phyloP scores from a whole-genome alignment of 495 filamentous ascomycete genomes.

The Trichocladium uniseriatum region DNA sequence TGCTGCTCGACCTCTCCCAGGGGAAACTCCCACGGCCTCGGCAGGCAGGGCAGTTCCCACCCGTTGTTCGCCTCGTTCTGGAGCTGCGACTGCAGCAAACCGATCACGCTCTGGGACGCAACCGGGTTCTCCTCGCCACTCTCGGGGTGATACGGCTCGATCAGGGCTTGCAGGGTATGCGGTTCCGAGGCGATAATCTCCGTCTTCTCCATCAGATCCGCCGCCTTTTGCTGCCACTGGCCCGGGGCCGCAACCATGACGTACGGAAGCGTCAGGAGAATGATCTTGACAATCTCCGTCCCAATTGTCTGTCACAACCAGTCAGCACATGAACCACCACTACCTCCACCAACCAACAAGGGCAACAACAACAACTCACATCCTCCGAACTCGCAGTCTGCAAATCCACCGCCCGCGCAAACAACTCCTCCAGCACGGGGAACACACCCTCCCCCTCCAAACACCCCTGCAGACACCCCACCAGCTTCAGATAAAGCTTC shows the following conservation, averaged over 20 bases:
- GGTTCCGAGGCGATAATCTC: conserved; percentile 81
- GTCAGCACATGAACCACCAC: conserved; percentile 9
- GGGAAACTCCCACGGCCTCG: conserved; percentile 68
- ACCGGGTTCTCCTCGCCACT: conserved; percentile 26
- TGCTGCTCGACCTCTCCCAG: conserved; percentile 39
- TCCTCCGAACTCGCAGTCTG: conserved; percentile 88
- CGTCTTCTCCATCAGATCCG: conserved; percentile 78
- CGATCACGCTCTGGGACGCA: conserved; percentile 55
- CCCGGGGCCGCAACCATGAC: conserved; percentile 62
- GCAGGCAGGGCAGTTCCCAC: conserved; percentile 74
- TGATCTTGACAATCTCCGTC: conserved; percentile 90
- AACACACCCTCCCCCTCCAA: conserved; percentile 83
- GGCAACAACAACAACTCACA: conserved; percentile 42
- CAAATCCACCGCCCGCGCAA: conserved; percentile 72
- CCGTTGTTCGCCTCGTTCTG: conserved; percentile 56
- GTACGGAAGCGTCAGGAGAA: conserved; percentile 87
- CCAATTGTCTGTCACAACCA: conserved; percentile 51
- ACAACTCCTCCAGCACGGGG: conserved; percentile 72
- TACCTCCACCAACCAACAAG: not conserved
- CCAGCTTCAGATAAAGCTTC: conserved; percentile 80
- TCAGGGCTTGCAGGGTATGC: conserved; percentile 69
- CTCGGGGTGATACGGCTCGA: conserved; percentile 69
- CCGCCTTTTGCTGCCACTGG: conserved; percentile 57
- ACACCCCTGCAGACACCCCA: conserved; percentile 70
- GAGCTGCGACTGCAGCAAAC: conserved; percentile 75